Evolutionary conservation across 306 rosid species (phyloP).

Genomic region (Trichosanthes truncata): DNA sequence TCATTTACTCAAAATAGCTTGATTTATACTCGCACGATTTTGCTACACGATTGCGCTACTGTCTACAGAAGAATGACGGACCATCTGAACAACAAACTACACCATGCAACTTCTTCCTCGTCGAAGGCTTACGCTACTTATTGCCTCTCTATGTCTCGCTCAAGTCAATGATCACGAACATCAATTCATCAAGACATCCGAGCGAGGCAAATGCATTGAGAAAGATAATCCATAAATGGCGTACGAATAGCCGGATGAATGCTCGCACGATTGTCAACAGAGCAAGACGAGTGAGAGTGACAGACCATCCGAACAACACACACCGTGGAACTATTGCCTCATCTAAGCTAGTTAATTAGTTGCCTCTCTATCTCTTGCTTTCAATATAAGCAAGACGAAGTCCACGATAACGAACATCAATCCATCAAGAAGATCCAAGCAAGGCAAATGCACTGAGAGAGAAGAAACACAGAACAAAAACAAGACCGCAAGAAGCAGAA

Average conservation of each 20-base stretch:
- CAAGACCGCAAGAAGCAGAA: background rate
- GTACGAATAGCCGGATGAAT: background rate
- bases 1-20: background rate
- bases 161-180: background rate
- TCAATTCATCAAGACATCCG: background rate
- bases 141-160: background rate
- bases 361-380: background rate
- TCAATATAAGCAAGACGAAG: background rate
- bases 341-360: background rate
- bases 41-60: background rate
- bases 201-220: background rate
- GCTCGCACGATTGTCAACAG: background rate
- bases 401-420: background rate
- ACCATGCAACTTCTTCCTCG: background rate
- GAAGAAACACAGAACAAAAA: background rate
- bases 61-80: background rate
- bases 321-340: background rate
- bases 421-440: background rate
- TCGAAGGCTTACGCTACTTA: background rate
- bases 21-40: background rate
- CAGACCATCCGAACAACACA: background rate
- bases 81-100: background rate
- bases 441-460: background rate
- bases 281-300: background rate
- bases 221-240: background rate